Evolutionary conservation across 2,329 filamentous ascomycete genomes (phyloP).

Genomic region (Pseudohalonectria lignicola): DNA sequence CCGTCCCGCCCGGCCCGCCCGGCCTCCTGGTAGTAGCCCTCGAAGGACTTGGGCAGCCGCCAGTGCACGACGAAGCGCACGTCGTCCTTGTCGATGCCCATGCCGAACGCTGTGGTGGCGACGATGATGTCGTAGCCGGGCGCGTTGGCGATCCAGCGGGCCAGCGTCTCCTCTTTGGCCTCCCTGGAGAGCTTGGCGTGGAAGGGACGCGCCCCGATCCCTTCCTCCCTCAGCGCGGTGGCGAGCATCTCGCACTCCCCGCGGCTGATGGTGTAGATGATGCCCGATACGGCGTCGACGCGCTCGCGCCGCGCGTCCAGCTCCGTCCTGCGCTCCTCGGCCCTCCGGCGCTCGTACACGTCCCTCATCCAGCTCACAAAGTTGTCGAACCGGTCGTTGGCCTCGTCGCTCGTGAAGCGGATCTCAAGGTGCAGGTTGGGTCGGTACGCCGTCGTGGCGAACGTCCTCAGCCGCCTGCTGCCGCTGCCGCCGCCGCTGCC

Average conservation of each 20-base stretch:
- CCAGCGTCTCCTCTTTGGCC: slow-evolving; percentile 59
- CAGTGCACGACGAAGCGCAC: slow-evolving; percentile 94
- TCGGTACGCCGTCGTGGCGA: slow-evolving; percentile 73
- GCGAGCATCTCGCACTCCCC: slow-evolving; percentile 66
- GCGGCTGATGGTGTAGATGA: slow-evolving; percentile 69
- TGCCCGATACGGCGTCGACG: slow-evolving; percentile 57
- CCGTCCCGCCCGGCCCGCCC: slow-evolving; percentile 85
- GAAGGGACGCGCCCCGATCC: slow-evolving; percentile 64
- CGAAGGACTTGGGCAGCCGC: slow-evolving; percentile 87
- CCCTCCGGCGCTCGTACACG: slow-evolving; percentile 60
- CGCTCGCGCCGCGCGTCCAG: slow-evolving; percentile 43
- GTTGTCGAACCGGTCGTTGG: slow-evolving; percentile 60
- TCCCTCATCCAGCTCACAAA: slow-evolving; percentile 66
- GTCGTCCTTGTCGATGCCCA: slow-evolving; percentile 95
- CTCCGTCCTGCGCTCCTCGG: slow-evolving; percentile 46
- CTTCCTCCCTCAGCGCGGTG: slow-evolving; percentile 51
- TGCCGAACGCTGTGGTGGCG: slow-evolving; percentile 90
- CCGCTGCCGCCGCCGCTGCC: slow-evolving; percentile 31
- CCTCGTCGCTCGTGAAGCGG: slow-evolving; percentile 66
- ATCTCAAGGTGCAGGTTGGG: slow-evolving; percentile 88
- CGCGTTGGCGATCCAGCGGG: slow-evolving; percentile 61
- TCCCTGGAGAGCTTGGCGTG: slow-evolving; percentile 58
- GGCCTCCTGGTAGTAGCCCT: slow-evolving; percentile 93
- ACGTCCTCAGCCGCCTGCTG: slow-evolving; percentile 53
- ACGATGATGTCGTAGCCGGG: slow-evolving; percentile 83